These are phyloP conservation scores for Aspergillus fijiensis DNA, from an alignment of 2,329 filamentous ascomycete genomes.

Conservation along the genomic window DNA sequence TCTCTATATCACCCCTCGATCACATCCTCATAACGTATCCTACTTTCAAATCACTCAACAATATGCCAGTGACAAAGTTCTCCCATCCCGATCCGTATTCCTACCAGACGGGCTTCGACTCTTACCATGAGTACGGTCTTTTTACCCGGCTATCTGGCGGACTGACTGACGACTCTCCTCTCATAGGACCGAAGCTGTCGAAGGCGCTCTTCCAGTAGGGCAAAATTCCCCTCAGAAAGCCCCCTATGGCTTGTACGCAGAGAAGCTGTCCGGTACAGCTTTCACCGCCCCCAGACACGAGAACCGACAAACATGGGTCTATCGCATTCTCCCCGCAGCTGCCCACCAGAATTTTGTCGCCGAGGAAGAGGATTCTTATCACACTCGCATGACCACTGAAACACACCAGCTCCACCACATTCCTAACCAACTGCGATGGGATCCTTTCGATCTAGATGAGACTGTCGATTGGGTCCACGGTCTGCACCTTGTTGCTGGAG, in stretches of 20 bases:
- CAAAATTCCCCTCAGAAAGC: slow-evolving; percentile 82
- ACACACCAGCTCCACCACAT: slow-evolving; percentile 66
- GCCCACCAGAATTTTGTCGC: slow-evolving; percentile 55
- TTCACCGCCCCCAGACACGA: slow-evolving; percentile 69
- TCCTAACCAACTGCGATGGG: slow-evolving; percentile 80
- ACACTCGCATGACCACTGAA: slow-evolving; percentile 44
- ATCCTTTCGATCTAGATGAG: slow-evolving; percentile 71
- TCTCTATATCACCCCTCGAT: neutral
- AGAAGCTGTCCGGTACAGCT: slow-evolving; percentile 71
- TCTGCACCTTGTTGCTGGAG: slow-evolving; percentile 71
- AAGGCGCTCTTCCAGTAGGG: slow-evolving; percentile 70
- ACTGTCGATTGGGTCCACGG: slow-evolving; percentile 67
- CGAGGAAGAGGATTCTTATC: slow-evolving; percentile 47
- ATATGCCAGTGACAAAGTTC: slow-evolving; percentile 66
- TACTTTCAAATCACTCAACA: slow-evolving; percentile 11
- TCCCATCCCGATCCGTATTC: slow-evolving; percentile 65
- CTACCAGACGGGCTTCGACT: slow-evolving; percentile 77
- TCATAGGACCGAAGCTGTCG: slow-evolving; percentile 70
- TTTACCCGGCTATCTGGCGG: neutral
- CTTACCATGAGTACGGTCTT: slow-evolving; percentile 69
- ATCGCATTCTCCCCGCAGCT: slow-evolving; percentile 66
- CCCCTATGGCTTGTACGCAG: slow-evolving; percentile 75
- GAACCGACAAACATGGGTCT: slow-evolving; percentile 72
- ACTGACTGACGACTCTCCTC: slow-evolving; percentile 13
- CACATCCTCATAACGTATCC: neutral